These are phyloP conservation scores for Iris macrosiphon DNA, from an alignment of 106 monocot species.

Conservation along the genomic window DNA sequence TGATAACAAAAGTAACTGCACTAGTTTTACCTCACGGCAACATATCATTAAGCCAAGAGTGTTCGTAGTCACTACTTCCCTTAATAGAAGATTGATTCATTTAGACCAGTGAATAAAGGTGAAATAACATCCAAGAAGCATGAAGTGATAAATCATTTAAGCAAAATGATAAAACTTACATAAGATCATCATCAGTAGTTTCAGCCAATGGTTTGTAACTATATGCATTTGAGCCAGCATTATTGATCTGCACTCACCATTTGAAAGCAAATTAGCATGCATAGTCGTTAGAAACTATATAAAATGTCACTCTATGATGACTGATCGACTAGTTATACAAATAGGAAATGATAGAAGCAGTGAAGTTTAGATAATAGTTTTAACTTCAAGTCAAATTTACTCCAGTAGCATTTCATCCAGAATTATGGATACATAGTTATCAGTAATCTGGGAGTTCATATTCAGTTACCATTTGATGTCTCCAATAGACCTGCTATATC, in stretches of 20 bases:
- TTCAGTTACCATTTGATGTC: no score
- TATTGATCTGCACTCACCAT: slow-evolving; percentile 51
- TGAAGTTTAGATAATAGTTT: no score
- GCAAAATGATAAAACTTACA: slow-evolving; percentile 1
- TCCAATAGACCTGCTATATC: no score
- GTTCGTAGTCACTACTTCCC: slow-evolving; percentile 98
- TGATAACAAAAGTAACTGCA: background rate
- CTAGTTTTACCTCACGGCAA: slow-evolving; percentile 76
- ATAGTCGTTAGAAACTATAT: no score
- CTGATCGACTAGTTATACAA: no score
- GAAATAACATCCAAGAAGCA: background rate
- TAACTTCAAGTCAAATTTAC: no score
- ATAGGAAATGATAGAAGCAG: no score
- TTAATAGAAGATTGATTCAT: slow-evolving; percentile 18
- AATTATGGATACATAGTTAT: no score
- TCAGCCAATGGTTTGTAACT: slow-evolving; percentile 86
- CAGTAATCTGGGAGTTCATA: no score
- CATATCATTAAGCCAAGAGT: slow-evolving; percentile 97
- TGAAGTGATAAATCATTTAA: background rate
- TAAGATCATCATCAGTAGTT: slow-evolving; percentile 82
- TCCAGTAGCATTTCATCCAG: no score
- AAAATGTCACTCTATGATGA: no score
- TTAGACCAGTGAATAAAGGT: background rate
- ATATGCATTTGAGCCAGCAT: slow-evolving; percentile 99
- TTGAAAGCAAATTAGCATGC: no score